Conservation (phyloP, 2,329 filamentous ascomycete species). For the Ploettnerulaceae sp. region DNA sequence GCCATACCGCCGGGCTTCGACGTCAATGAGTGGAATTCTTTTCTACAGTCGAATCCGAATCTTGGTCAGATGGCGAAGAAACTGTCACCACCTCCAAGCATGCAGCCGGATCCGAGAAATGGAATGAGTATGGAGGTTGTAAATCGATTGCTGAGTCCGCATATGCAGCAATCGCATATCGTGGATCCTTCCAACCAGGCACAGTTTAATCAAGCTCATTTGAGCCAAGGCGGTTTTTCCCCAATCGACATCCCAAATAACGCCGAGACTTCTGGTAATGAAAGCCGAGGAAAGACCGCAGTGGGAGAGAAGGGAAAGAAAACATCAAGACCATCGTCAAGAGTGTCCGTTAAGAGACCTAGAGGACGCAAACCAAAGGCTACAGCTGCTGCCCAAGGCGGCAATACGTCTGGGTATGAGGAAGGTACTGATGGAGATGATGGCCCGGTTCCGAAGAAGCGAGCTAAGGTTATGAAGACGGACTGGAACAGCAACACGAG, state of each 20-base stretch:
- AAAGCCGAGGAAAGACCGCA: conserved; percentile 13
- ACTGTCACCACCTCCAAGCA: conserved; percentile 13
- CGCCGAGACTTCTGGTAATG: conserved; percentile 16
- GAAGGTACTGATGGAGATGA: conserved; percentile 46
- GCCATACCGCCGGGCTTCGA: conserved; percentile 59
- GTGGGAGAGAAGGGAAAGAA: conserved; percentile 21
- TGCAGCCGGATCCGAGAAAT: conserved; percentile 16
- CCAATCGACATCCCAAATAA: background rate
- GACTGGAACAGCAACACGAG: conserved; percentile 66
- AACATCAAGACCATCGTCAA: conserved; percentile 28
- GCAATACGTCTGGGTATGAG: conserved; percentile 72
- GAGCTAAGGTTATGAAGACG: conserved; percentile 71
- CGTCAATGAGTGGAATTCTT: conserved; percentile 71
- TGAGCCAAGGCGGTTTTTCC: background rate
- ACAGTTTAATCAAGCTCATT: background rate
- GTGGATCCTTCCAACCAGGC: conserved; percentile 21
- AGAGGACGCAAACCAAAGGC: conserved; percentile 24
- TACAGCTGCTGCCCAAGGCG: conserved; percentile 25
- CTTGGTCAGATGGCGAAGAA: conserved; percentile 37
- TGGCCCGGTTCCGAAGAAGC: conserved; percentile 54
- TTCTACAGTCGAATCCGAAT: conserved; percentile 65
- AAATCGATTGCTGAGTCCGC: conserved; percentile 37
- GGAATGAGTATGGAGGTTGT: conserved; percentile 34
- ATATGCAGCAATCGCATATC: conserved; percentile 23
- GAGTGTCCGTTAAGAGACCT: conserved; percentile 29